These are phyloP conservation scores for Trichoderma guizhouense DNA, from an alignment of 2,329 filamentous ascomycete species.

Conservation along the genomic window DNA sequence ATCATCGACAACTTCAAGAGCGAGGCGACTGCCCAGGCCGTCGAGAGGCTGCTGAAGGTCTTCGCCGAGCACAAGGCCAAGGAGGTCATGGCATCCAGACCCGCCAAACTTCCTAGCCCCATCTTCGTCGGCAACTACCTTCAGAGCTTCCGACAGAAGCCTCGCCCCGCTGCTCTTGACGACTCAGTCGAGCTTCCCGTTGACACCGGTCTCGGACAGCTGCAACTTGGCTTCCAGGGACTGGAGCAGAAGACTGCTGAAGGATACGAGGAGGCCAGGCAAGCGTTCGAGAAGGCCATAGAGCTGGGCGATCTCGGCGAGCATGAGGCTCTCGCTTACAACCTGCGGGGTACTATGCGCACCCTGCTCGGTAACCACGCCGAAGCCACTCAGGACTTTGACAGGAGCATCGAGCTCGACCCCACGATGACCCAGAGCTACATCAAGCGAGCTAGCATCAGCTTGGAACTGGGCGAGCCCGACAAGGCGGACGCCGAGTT, in stretches of 20 bases:
- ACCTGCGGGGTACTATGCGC: constrained; percentile 93
- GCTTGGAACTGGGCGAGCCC: constrained; percentile 84
- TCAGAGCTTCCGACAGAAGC: constrained; percentile 89
- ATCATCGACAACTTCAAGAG: constrained; percentile 98
- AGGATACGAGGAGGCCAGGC: constrained; percentile 83
- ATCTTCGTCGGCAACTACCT: constrained; percentile 99
- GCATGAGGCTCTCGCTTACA: constrained; percentile 87
- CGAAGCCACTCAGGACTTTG: constrained; percentile 77
- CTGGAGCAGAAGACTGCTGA: constrained; percentile 85
- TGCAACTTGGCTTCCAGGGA: constrained; percentile 77
- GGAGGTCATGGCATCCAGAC: constrained; percentile 80
- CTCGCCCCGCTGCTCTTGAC: constrained; percentile 76
- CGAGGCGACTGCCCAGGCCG: constrained; percentile 79
- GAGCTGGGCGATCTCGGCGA: constrained; percentile 77
- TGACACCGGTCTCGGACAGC: constrained; percentile 76
- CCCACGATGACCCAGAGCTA: constrained; percentile 90
- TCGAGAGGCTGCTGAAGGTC: constrained; percentile 93
- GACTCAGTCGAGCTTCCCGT: constrained; percentile 74
- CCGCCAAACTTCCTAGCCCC: constrained; percentile 84
- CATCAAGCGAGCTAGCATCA: constrained; percentile 98
- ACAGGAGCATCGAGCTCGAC: constrained; percentile 89
- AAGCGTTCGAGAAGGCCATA: constrained; percentile 82
- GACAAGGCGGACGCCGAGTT: constrained; percentile 88
- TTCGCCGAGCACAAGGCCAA: constrained; percentile 94
- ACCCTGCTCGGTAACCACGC: constrained; percentile 88